A percentile compares a stretch with the other conserved stretches of the same genome.
Evolutionary conservation across 164 flowering plant genomes (phyloP).

Genomic region (Vitis riparia): DNA sequence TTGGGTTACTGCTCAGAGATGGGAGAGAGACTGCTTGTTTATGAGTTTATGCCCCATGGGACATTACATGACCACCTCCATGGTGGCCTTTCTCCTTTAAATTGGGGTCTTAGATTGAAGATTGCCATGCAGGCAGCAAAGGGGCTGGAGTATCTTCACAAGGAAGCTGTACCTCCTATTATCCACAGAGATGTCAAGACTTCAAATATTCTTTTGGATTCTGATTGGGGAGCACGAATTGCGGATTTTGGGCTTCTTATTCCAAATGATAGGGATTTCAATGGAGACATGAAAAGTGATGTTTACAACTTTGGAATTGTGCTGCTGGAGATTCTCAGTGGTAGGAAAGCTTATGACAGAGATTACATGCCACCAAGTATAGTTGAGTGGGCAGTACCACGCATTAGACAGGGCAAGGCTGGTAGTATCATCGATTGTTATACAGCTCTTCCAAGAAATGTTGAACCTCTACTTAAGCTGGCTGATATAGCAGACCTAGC

Average conservation of each 20-base stretch:
- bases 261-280: conserved; percentile 40
- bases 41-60: conserved; percentile 84
- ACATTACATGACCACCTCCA: conserved; percentile 81
- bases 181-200: conserved; percentile 68
- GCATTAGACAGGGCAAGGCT: conserved; percentile 66
- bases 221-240: conserved; percentile 70
- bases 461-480: conserved; percentile 78
- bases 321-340: conserved; percentile 76
- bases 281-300: conserved; percentile 46
- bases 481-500: conserved; percentile 79
- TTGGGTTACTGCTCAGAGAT: conserved; percentile 81
- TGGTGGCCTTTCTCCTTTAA: conserved; percentile 63
- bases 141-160: conserved; percentile 84
- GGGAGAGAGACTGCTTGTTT: conserved; percentile 84
- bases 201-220: conserved; percentile 76
- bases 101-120: conserved; percentile 64
- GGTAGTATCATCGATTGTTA: conserved; percentile 71
- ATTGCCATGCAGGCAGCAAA: conserved; percentile 71
- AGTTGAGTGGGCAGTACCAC: conserved; percentile 82
- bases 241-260: conserved; percentile 67
- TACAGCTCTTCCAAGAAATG: conserved; percentile 71
- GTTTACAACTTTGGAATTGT: conserved; percentile 77
- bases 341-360: conserved; percentile 75
- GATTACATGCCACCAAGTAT: conserved; percentile 61
- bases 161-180: conserved; percentile 53